A percentile compares a stretch with the other conserved stretches of the same genome.
These are phyloP conservation scores for Cytospora paraplurivora DNA, from an alignment of 2,329 filamentous ascomycete genomes.

Conservation along the genomic window DNA sequence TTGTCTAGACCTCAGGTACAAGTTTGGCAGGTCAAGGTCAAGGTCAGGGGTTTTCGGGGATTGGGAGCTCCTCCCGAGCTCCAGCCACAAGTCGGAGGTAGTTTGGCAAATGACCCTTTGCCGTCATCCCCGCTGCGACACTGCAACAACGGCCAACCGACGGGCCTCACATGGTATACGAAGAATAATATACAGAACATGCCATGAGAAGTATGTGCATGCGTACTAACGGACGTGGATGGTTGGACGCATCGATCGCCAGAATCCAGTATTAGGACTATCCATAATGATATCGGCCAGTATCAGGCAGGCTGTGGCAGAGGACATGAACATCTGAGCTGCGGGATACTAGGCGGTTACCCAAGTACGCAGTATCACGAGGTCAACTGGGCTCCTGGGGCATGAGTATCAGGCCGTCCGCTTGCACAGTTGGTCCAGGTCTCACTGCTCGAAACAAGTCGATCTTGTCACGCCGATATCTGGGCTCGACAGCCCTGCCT, in stretches of 20 bases:
- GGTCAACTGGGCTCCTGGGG: conserved; percentile 17
- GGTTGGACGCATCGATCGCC: conserved; percentile 7
- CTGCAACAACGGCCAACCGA: conserved; percentile 21
- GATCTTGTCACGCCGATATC: conserved; percentile 9
- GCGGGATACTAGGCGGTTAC: conserved; percentile 10
- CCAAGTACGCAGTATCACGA: conserved; percentile 8
- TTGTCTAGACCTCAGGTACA: conserved; percentile 6
- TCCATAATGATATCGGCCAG: conserved; percentile 1
- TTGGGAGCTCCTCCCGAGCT: conserved; percentile 13
- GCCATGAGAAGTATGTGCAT: conserved; percentile 22
- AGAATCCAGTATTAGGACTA: conserved; percentile 11
- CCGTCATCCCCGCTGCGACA: conserved; percentile 20
- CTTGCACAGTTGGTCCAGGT: conserved; percentile 7
- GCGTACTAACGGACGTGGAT: conserved; percentile 6
- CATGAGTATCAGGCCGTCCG: conserved; percentile 13
- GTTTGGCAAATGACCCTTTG: conserved; percentile 27
- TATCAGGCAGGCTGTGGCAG: conserved; percentile 11
- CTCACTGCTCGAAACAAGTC: conserved; percentile 8
- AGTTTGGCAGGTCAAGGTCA: conserved; percentile 24
- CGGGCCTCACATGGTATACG: conserved; percentile 14
- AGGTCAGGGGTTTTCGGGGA: neutral
- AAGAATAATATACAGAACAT: conserved; percentile 11
- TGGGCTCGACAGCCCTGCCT: conserved; percentile 19
- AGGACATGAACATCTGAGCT: conserved; percentile 9
- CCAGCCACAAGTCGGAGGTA: conserved; percentile 24